These are phyloP conservation scores for Alternaria brassicicola DNA, from an alignment of 2,329 filamentous ascomycete genomes.

Conservation along the genomic window DNA sequence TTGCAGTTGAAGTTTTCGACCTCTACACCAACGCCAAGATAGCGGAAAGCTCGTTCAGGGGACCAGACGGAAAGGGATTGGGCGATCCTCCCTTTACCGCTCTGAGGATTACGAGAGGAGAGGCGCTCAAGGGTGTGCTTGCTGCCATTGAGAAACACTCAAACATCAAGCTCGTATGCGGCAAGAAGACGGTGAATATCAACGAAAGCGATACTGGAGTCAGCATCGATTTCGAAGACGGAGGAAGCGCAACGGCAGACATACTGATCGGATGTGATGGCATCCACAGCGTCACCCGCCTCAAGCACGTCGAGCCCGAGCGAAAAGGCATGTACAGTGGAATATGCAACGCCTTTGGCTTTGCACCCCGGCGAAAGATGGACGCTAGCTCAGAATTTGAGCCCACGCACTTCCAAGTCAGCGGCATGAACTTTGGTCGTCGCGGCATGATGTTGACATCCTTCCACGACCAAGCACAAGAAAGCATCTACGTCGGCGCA, in stretches of 20 bases:
- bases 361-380: slow-evolving; percentile 45
- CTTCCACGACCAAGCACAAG: slow-evolving; percentile 46
- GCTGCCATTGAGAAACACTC: slow-evolving; percentile 48
- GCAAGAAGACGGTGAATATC: slow-evolving; percentile 52
- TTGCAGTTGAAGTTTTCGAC: slow-evolving; percentile 55
- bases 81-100: slow-evolving; percentile 54
- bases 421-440: slow-evolving; percentile 54
- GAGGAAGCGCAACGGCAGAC: slow-evolving; percentile 53
- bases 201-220: slow-evolving; percentile 50
- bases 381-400: slow-evolving; percentile 31
- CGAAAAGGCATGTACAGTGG: slow-evolving; percentile 52
- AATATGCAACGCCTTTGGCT: slow-evolving; percentile 56
- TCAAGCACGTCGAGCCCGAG: slow-evolving; percentile 54
- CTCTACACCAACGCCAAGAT: slow-evolving; percentile 51
- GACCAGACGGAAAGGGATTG: slow-evolving; percentile 51
- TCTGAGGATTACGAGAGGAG: slow-evolving; percentile 53
- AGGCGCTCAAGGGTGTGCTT: slow-evolving; percentile 52
- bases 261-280: slow-evolving; percentile 63
- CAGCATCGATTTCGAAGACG: slow-evolving; percentile 55
- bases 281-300: slow-evolving; percentile 53
- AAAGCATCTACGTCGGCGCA: slow-evolving; percentile 53
- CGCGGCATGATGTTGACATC: slow-evolving; percentile 54
- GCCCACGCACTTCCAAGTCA: slow-evolving; percentile 47
- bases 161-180: slow-evolving; percentile 53
- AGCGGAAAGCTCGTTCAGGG: slow-evolving; percentile 52